Evolutionary conservation across 1,139 yeast species (phyloP).

Genomic region (Debaryomyces coudertii): DNA sequence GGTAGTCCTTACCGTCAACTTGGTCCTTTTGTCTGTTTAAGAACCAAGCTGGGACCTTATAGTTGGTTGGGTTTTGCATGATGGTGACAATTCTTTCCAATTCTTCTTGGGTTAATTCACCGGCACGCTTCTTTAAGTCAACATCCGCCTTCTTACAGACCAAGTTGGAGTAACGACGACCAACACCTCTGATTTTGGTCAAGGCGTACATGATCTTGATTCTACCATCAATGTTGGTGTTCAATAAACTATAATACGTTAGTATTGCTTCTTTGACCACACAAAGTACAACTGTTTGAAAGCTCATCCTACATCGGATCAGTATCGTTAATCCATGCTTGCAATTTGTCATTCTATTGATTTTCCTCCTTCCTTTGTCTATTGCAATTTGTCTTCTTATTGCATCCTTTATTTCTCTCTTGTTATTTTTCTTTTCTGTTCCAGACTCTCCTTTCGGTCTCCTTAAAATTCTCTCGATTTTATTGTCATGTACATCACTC

Average conservation of each 20-base stretch:
- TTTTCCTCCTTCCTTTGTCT: background rate
- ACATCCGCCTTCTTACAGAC: slow-evolving; percentile 99
- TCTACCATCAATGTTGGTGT: slow-evolving; percentile 99
- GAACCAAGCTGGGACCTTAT: slow-evolving; percentile 99
- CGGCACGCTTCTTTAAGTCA: slow-evolving; percentile 98
- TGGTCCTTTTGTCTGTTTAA: slow-evolving; percentile 99
- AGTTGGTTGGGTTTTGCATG: slow-evolving; percentile 99
- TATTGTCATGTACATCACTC: background rate
- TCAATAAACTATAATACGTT: slow-evolving; percentile 77
- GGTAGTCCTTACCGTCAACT: slow-evolving; percentile 99
- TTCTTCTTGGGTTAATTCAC: slow-evolving; percentile 99
- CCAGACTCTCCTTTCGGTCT: background rate
- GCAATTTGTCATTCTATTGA: background rate
- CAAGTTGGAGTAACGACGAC: slow-evolving; percentile 99
- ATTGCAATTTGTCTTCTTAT: background rate
- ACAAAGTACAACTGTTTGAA: background rate
- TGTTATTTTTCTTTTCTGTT: background rate
- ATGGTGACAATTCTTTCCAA: slow-evolving; percentile 99
- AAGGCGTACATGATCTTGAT: slow-evolving; percentile 99
- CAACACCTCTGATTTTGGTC: slow-evolving; percentile 99
- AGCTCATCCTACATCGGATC: background rate
- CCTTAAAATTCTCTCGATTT: background rate
- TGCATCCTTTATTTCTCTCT: too few relatives aligned
- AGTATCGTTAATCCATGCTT: too few relatives aligned
- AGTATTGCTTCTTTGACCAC: slow-evolving; percentile 19